Conservation (phyloP, 192 early-diverging fungal genomes). For the Backusella australiensis region DNA sequence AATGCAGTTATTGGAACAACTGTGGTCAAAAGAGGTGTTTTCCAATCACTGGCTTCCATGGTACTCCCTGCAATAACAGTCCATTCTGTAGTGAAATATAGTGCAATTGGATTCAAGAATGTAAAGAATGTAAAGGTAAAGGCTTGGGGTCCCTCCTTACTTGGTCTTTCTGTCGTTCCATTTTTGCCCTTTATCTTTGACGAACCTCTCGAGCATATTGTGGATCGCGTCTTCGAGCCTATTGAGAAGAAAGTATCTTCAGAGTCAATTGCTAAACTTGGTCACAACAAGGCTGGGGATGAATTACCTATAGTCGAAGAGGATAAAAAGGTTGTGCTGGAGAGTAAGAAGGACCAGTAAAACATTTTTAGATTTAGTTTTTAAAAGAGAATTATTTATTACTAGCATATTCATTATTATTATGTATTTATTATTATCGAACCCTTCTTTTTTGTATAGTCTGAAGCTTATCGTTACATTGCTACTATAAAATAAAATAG, state of each 20-base stretch:
- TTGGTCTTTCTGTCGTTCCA: slow-evolving; percentile 61
- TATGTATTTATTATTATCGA: background rate
- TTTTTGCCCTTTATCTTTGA: slow-evolving; percentile 64
- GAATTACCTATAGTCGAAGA: background rate
- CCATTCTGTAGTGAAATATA: slow-evolving; percentile 63
- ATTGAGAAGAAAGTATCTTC: slow-evolving; percentile 29
- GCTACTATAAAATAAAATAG: background rate
- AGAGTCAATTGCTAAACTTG: slow-evolving; percentile 22
- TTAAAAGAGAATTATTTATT: background rate
- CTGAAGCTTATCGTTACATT: background rate
- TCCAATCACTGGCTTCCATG: slow-evolving; percentile 62
- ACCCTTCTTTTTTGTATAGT: background rate
- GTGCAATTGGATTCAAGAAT: slow-evolving; percentile 42
- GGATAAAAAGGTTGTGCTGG: background rate
- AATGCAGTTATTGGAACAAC: slow-evolving; percentile 42
- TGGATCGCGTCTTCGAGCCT: slow-evolving; percentile 60
- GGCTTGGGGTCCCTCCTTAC: slow-evolving; percentile 57
- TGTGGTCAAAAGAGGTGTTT: slow-evolving; percentile 55
- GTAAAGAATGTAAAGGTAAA: slow-evolving; percentile 33
- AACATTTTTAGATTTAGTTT: background rate
- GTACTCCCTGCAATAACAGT: slow-evolving; percentile 60
- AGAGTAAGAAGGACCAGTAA: slow-evolving; percentile 8
- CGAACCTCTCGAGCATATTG: slow-evolving; percentile 56
- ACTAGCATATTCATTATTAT: background rate
- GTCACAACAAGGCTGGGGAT: slow-evolving; percentile 10